These are phyloP conservation scores for Leucoagaricus sp. DNA, from an alignment of 1,284 basidiomycete genomes.

Conservation along the genomic window DNA sequence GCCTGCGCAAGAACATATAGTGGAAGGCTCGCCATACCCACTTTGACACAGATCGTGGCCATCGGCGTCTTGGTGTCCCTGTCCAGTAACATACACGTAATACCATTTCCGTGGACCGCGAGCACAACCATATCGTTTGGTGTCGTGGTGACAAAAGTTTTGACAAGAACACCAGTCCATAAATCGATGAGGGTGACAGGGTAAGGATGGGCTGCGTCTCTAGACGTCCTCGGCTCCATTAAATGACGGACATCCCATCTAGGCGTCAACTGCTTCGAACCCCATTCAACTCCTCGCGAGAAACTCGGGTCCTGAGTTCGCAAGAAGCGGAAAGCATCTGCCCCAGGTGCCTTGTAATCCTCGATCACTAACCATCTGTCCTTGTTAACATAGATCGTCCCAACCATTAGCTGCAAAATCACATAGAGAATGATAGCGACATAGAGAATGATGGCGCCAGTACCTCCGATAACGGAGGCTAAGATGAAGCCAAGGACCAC, in stretches of 20 bases:
- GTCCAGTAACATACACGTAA: constrained; percentile 24
- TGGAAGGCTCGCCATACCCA: constrained; percentile 21
- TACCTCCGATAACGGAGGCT: not conserved
- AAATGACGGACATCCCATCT: constrained; percentile 12
- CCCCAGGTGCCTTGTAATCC: constrained; percentile 11
- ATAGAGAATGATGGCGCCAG: not conserved
- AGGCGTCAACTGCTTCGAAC: constrained; percentile 15
- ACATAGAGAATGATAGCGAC: not conserved
- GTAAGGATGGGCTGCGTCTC: not conserved
- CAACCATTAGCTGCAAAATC: constrained; percentile 13
- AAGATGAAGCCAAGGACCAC: not conserved
- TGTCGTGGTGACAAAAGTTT: constrained; percentile 13
- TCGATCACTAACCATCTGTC: constrained; percentile 19
- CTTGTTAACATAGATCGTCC: constrained; percentile 17
- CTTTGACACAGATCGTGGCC: constrained; percentile 14
- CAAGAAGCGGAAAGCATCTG: not conserved
- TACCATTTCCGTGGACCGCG: constrained; percentile 23
- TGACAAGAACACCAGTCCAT: constrained; percentile 10
- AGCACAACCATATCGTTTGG: constrained; percentile 21
- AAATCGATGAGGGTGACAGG: constrained; percentile 21
- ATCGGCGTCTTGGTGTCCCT: constrained; percentile 10
- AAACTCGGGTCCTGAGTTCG: constrained; percentile 13
- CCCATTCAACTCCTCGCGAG: constrained; percentile 11
- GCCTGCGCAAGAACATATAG: constrained; percentile 15
- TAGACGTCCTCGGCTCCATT: not conserved